Conservation (phyloP, 2,329 filamentous ascomycete species). For the Fusarium verticillioides region DNA sequence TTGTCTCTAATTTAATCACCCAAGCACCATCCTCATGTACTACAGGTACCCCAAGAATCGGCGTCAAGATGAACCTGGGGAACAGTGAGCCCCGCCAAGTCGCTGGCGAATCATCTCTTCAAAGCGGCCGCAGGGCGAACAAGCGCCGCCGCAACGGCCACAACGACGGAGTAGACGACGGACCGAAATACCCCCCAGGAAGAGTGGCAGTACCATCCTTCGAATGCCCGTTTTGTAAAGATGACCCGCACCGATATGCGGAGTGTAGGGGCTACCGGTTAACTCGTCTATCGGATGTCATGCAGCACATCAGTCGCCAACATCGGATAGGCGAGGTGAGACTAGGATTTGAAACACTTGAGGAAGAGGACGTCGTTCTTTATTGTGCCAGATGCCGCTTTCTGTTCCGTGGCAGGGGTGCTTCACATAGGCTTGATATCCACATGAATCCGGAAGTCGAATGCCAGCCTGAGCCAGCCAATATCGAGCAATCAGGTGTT, state of each 20-base stretch:
- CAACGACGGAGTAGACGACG: neutral
- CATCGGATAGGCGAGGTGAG: neutral
- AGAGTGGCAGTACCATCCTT: accelerated
- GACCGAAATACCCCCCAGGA: neutral
- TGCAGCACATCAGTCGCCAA: neutral
- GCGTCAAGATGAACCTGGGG: neutral
- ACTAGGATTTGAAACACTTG: accelerated
- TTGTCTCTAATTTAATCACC: too few species aligned
- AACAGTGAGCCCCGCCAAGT: neutral
- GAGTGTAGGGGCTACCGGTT: neutral
- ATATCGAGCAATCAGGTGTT: neutral
- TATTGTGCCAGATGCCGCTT: neutral
- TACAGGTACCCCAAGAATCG: too few species aligned
- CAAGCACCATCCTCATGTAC: too few species aligned
- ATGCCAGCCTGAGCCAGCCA: neutral
- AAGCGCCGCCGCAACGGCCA: neutral
- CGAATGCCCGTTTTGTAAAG: neutral
- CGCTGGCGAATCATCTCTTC: neutral
- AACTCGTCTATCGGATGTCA: neutral
- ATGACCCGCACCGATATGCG: neutral
- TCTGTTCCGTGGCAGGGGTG: neutral
- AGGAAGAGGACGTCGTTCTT: neutral
- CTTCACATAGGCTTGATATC: too few species aligned
- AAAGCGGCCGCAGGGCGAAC: neutral
- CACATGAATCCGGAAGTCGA: too few species aligned